phyloP scores from a whole-genome alignment of 2,329 filamentous ascomycete genomes.

The Fusarium napiforme region DNA sequence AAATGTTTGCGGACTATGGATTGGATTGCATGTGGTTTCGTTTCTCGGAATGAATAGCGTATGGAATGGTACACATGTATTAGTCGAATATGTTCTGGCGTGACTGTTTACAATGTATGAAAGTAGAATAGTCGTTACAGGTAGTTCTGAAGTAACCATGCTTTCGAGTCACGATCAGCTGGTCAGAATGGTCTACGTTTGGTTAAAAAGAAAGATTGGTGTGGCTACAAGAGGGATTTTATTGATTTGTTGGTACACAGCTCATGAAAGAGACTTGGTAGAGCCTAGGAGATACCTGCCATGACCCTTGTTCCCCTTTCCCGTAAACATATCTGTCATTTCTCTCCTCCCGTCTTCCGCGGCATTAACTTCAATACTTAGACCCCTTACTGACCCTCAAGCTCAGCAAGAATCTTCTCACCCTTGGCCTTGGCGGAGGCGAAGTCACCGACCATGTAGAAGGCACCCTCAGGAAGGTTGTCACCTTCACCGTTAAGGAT shows the following conservation, averaged over 20 bases:
- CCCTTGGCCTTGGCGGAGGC: conserved; percentile 94
- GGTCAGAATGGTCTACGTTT: conserved; percentile 13
- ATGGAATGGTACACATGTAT: no score
- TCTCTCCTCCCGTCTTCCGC: conserved; percentile 48
- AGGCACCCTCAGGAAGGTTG: conserved; percentile 88
- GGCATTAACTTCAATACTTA: conserved; percentile 50
- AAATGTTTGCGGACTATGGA: conserved; percentile 11
- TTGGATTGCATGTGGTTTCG: conserved; percentile 18
- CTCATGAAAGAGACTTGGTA: conserved; percentile 69
- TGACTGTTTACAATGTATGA: no score
- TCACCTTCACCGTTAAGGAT: conserved; percentile 96
- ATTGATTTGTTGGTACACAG: conserved; percentile 70
- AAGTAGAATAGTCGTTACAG: no score
- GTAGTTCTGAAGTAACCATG: no score
- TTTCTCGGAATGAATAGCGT: conserved; percentile 1
- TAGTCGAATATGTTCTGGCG: no score
- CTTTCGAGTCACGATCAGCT: no score
- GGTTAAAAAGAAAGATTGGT: conserved; percentile 43
- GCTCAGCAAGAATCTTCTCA: conserved; percentile 99
- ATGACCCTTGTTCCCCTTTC: conserved; percentile 63
- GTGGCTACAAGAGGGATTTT: conserved; percentile 59
- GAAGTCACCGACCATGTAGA: conserved; percentile 99
- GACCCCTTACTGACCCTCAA: conserved; percentile 71
- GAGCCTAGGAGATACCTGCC: conserved; percentile 63
- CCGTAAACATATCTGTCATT: conserved; percentile 64